Base-by-base conservation (phyloP, 371 early-diverging fungal genomes). In the Lichtheimia ramosa region DNA sequence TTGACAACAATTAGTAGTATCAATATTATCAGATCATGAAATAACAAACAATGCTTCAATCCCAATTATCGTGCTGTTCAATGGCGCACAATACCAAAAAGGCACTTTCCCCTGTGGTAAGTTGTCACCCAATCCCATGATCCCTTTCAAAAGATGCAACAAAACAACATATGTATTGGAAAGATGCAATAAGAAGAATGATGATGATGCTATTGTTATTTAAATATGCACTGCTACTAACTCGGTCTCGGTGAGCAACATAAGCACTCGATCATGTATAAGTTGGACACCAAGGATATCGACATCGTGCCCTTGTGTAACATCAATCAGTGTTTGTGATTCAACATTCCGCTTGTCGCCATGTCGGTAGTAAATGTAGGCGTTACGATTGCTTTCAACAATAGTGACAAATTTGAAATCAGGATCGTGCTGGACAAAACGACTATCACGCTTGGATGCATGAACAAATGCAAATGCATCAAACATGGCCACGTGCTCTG, bases 381-480 rank as follows among this genome's bases (percentile, higher is more conserved):
- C 75, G 34, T 86, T 85, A 14, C 90, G 77, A 51, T 75, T 85
- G 28, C 85, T 73, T 71, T 92, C 94, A 3, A 87, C 82, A 55
- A 92, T 78, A 16, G 83, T 76, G 0, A 83, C 79, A 48, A 85
- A 85, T 5, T 66, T 48, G 28, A 71, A 59, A 15, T 70, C 67
- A 1, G 83, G 75, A 66, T 87, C 86, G 50, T 86, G 67, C 56
- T 68, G 73, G 41, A 83, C 75, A 65, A 85, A 85, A 34, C 87
- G 77, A 59, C 78, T 81, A 63, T 92, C 90, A 25, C 88, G 81
- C 70, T 93, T 93, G 60, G 89, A 88, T 24, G 92, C 92, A 59
- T 89, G 91, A 1, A 94, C 89, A 65, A 89, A 94, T 0, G 86
- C 89, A 55, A 94, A 73, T 0, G 93, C 93, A 52, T 86, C 77